Percentiles rank a stretch among this genome's conserved stretches.
Evolutionary conservation across 345 rosid genomes (phyloP).

Genomic region (Syzygium jambos): DNA sequence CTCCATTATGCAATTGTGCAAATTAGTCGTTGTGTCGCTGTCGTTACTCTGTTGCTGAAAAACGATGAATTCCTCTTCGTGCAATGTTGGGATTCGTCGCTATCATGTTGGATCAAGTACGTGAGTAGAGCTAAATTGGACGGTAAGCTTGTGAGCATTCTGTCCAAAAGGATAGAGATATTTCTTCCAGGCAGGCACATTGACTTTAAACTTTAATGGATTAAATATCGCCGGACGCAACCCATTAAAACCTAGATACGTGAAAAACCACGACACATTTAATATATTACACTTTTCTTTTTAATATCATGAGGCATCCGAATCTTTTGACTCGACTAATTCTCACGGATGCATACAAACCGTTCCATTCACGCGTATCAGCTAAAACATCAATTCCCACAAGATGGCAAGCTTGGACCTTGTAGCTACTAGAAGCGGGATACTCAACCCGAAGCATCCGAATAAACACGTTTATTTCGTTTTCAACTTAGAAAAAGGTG

Average conservation of each 20-base stretch:
- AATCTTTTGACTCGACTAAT: not conserved
- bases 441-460: rapidly evolving
- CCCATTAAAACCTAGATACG: not conserved
- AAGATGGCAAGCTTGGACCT: not conserved
- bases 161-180: not conserved
- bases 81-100: not conserved
- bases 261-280: rapidly evolving
- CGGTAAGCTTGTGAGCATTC: not conserved
- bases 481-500: not conserved
- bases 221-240: not conserved
- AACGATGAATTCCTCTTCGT: not conserved
- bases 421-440: too few species aligned
- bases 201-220: not conserved
- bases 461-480: not conserved
- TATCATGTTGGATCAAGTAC: not conserved
- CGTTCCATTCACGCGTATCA: not conserved
- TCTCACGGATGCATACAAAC: not conserved
- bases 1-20: not conserved
- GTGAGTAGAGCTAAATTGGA: not conserved
- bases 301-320: rapidly evolving
- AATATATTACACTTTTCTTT: not conserved
- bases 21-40: not conserved
- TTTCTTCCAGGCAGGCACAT: not conserved
- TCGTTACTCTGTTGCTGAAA: not conserved
- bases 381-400: not conserved